Evolutionary conservation across 768 basidiomycete genomes (phyloP).

Genomic region (Rhizopogon roseolus): DNA sequence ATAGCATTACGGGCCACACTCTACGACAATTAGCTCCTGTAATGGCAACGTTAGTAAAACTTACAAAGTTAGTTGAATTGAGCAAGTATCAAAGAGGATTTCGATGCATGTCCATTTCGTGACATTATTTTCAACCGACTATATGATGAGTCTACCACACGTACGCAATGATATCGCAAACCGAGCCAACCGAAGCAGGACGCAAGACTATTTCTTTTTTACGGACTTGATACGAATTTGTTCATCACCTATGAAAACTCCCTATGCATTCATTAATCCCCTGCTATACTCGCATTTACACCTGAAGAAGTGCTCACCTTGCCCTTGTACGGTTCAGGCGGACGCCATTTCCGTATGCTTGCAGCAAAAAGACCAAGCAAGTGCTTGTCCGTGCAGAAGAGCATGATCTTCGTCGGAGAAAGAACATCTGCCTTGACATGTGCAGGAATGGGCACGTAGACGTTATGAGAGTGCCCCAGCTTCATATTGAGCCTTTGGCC

Average conservation of each 20-base stretch:
- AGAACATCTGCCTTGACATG: slow-evolving; percentile 81
- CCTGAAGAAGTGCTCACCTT: slow-evolving; percentile 55
- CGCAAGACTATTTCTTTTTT: slow-evolving; percentile 81
- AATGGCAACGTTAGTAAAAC: too few relatives aligned
- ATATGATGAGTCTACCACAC: slow-evolving; percentile 4
- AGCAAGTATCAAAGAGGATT: too few relatives aligned
- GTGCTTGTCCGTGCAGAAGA: slow-evolving; percentile 87
- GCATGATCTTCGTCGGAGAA: slow-evolving; percentile 74
- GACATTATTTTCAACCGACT: too few relatives aligned
- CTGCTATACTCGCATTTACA: too few relatives aligned
- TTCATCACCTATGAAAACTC: slow-evolving; percentile 92
- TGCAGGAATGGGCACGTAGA: slow-evolving; percentile 76
- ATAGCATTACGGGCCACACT: too few relatives aligned
- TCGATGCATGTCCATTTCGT: too few relatives aligned
- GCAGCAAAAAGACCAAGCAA: slow-evolving; percentile 84
- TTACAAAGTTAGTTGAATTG: too few relatives aligned
- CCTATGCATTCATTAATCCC: slow-evolving; percentile 39
- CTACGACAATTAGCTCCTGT: too few relatives aligned
- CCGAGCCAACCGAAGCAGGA: neutral
- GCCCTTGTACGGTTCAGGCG: slow-evolving; percentile 96
- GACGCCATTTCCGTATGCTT: slow-evolving; percentile 74
- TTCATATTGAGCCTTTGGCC: slow-evolving; percentile 82
- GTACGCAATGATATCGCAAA: neutral
- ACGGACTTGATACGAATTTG: slow-evolving; percentile 86
- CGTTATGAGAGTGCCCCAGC: slow-evolving; percentile 87